Evolutionary conservation across 2,329 filamentous ascomycete genomes (phyloP).

Genomic region (Didymella pinodella): DNA sequence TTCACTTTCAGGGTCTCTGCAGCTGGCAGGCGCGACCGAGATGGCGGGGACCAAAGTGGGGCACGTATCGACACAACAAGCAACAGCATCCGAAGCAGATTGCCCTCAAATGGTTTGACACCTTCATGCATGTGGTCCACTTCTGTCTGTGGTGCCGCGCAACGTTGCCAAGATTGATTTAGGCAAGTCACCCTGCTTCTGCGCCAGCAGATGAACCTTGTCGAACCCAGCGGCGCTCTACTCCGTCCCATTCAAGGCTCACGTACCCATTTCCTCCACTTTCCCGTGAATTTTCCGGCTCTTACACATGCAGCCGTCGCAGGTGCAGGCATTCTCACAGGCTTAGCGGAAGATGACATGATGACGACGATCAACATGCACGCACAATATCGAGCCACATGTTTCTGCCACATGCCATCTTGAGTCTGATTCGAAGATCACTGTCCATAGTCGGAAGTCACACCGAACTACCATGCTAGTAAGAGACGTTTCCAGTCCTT

Average conservation of each 20-base stretch:
- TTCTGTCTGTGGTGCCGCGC: conserved; percentile 2
- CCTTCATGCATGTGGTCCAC: conserved; percentile 4
- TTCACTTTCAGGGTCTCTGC: conserved; percentile 5
- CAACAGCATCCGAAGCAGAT: conserved; percentile 1
- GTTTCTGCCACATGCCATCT: background rate
- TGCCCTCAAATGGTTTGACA: background rate
- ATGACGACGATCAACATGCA: background rate
- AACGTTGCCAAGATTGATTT: conserved; percentile 8
- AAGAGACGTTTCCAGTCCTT: background rate
- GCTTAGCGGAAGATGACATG: background rate
- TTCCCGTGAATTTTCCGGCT: background rate
- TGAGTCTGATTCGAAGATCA: conserved; percentile 3
- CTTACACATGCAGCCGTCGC: background rate
- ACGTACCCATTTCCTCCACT: background rate
- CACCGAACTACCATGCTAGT: background rate
- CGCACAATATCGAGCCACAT: background rate
- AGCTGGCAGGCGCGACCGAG: background rate
- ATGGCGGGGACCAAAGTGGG: conserved; percentile 11
- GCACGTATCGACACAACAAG: conserved; percentile 7
- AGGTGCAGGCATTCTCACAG: background rate
- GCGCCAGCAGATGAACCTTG: conserved; percentile 4
- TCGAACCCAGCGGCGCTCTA: conserved; percentile 3
- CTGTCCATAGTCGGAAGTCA: background rate
- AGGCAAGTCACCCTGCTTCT: conserved; percentile 2
- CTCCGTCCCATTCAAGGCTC: conserved; percentile 3